phyloP scores from a whole-genome alignment of 108 stramenopile genomes.

The Cyclotella distinguenda region DNA sequence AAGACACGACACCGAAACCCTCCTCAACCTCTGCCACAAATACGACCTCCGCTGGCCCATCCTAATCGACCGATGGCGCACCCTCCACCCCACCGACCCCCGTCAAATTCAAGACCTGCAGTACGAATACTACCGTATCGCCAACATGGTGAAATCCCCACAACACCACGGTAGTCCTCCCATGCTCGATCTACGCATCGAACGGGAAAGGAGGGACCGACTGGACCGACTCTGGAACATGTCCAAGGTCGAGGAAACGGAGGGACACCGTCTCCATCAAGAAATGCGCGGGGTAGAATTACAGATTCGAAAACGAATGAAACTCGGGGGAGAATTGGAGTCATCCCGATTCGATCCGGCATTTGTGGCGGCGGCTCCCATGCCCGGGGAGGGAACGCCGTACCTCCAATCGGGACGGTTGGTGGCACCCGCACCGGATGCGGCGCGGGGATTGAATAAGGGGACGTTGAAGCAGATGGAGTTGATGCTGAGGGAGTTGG shows the following conservation, averaged over 20 bases:
- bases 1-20: slow-evolving; percentile 84
- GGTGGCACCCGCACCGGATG: slow-evolving; percentile 69
- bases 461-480: slow-evolving; percentile 79
- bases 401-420: slow-evolving; percentile 87
- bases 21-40: slow-evolving; percentile 74
- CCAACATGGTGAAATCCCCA: slow-evolving; percentile 45
- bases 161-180: not conserved
- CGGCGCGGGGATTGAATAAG: slow-evolving; percentile 68
- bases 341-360: slow-evolving; percentile 9
- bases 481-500: slow-evolving; percentile 63
- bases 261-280: slow-evolving; percentile 69
- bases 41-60: slow-evolving; percentile 96
- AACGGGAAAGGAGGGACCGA: slow-evolving; percentile 70
- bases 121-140: slow-evolving; percentile 88
- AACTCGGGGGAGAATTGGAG: slow-evolving; percentile 66
- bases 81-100: slow-evolving; percentile 16
- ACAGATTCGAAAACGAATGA: slow-evolving; percentile 84
- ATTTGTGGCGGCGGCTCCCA: slow-evolving; percentile 61
- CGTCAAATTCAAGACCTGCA: slow-evolving; percentile 86
- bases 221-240: slow-evolving; percentile 77
- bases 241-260: slow-evolving; percentile 80
- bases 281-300: slow-evolving; percentile 77
- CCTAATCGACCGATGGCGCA: slow-evolving; percentile 78
- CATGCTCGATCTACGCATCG: slow-evolving; percentile 61
- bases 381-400: slow-evolving; percentile 75